Evolutionary conservation across 2,329 filamentous ascomycete species (phyloP).

Genomic region (Xylaria sp.): DNA sequence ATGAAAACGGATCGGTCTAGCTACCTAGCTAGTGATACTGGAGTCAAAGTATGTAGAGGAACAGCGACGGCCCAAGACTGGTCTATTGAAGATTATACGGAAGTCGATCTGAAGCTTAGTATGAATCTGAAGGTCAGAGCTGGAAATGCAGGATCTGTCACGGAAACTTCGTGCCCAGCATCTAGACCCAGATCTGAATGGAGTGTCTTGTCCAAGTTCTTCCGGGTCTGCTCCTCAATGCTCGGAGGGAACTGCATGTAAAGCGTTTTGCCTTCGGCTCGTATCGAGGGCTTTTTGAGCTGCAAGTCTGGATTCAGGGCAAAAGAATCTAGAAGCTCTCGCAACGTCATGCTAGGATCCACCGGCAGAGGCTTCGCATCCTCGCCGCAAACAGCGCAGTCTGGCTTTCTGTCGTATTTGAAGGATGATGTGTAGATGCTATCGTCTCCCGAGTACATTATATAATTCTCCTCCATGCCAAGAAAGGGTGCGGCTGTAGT

Average conservation of each 20-base stretch:
- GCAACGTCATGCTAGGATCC: constrained; percentile 65
- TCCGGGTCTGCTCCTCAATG: constrained; percentile 76
- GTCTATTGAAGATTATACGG: neutral
- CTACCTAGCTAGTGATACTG: neutral
- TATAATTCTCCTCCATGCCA: constrained; percentile 80
- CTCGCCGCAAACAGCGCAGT: constrained; percentile 91
- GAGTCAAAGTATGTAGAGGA: neutral
- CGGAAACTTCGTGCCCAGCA: constrained; percentile 81
- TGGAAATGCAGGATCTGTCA: constrained; percentile 85
- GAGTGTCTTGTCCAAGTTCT: constrained; percentile 75
- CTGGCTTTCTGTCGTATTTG: constrained; percentile 85
- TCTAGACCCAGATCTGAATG: constrained; percentile 61
- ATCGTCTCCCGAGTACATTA: constrained; percentile 98
- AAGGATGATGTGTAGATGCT: constrained; percentile 97
- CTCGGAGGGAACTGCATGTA: constrained; percentile 83
- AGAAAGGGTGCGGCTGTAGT: constrained; percentile 76
- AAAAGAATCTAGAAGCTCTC: constrained; percentile 79
- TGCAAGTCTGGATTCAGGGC: constrained; percentile 82
- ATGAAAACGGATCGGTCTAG: neutral
- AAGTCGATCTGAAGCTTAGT: constrained; percentile 39
- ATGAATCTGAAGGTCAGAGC: constrained; percentile 61
- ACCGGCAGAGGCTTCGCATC: constrained; percentile 70
- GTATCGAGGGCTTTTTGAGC: constrained; percentile 86
- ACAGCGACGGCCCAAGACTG: neutral
- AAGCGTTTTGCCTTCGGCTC: constrained; percentile 71